Base-by-base conservation (phyloP, 139 green algal species). In the Chlamydomonas incerta region DNA sequence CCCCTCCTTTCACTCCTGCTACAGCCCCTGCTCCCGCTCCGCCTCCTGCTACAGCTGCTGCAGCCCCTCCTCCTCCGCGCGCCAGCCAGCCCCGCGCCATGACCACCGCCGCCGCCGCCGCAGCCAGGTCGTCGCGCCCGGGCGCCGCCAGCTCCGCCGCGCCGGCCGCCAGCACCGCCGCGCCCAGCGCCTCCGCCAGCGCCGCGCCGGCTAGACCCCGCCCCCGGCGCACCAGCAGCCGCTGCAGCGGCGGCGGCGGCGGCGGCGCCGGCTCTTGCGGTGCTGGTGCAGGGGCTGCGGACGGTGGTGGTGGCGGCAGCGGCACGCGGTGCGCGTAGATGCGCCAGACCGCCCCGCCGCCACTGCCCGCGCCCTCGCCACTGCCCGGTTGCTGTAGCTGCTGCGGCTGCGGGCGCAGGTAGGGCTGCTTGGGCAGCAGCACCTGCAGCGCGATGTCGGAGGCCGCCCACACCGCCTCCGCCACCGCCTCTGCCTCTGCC, bases 351-450 rank as follows among this genome's bases (percentile, higher is more conserved):
- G 37, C 34, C 11, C 33, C 24, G 24, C 0, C 34, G 6, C 6
- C 31, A 29, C 31, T 29, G 9, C n/a, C 52, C 1, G 31, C 26
- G 67, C 75, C 23, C 18, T 60, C 24, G 72, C 31, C 60, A 29
- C 50, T 33, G 35, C 50, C 57, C 55, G 34, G 34, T 57, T 57
- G 17, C 13, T 20, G 24, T 34, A 18, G 34, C 74, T 23, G 33
- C 57, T 55, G 73, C 57, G 17, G 31, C n/a, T 2, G 26, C 9
- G 55, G 23, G 24, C 37, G 58, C 17, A 82, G 46, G 75, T 82
- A 82, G 21, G 75, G 75, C 60, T 72, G 35, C 75, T 72, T 82
- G 2, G 75, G 75, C 34, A 46, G 58, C 14, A 82, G 58, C n/a
- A 82, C 35, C 60, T 82, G 75, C 13, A 82, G 24, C 37, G 35